Percentiles rank a stretch among this genome's conserved stretches.
Conservation (phyloP, 2,329 filamentous ascomycete species). For the Colletotrichum tamarilloi region DNA sequence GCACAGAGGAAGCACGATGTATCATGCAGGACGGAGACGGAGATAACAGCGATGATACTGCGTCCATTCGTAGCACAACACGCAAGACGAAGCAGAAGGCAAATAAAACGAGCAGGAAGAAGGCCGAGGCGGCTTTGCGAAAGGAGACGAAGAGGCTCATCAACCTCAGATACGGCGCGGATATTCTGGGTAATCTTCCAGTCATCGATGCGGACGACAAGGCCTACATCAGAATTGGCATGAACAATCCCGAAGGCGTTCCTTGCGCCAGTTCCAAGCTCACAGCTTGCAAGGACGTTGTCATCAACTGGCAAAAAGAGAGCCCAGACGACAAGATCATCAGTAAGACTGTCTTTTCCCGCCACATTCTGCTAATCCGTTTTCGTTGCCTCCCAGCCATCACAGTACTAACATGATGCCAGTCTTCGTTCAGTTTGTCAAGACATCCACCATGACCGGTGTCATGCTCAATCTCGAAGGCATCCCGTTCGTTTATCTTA, state of each 20-base stretch:
- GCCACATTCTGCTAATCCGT: background rate
- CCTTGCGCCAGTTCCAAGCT: conserved; percentile 46
- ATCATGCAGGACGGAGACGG: too few relatives aligned
- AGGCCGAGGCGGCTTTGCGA: background rate
- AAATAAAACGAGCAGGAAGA: background rate
- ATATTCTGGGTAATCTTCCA: conserved; percentile 38
- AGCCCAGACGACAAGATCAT: conserved; percentile 52
- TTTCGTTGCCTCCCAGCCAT: rapidly evolving
- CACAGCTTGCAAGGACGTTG: conserved; percentile 42
- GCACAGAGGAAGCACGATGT: too few relatives aligned
- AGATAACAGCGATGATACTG: too few relatives aligned
- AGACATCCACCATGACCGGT: conserved; percentile 48
- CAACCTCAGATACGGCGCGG: conserved; percentile 37
- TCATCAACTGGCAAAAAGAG: conserved; percentile 45
- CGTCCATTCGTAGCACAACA: too few relatives aligned
- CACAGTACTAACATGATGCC: background rate
- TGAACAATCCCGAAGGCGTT: background rate
- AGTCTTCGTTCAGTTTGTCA: conserved; percentile 52
- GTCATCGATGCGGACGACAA: background rate
- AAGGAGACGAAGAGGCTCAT: background rate
- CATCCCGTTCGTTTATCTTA: conserved; percentile 51
- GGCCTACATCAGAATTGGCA: conserved; percentile 38
- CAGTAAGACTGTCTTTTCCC: conserved; percentile 40
- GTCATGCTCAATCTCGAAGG: conserved; percentile 44
- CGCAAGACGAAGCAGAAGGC: background rate